phyloP scores from a whole-genome alignment of 2,329 filamentous ascomycete species.

The Exserohilum turcica region DNA sequence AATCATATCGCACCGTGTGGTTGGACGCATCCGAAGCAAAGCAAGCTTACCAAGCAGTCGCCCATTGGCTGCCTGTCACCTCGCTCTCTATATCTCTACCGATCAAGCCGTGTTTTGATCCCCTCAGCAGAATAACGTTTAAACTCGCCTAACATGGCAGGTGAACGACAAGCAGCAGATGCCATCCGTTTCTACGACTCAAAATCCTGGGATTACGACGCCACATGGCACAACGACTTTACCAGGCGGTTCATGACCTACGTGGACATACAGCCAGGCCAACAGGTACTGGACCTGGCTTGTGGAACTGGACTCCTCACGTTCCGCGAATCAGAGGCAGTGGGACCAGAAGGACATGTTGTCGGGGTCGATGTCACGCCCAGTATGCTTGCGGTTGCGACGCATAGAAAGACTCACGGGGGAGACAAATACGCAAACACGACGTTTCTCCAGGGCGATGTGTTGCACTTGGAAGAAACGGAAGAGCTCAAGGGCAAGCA shows the following conservation, averaged over 20 bases:
- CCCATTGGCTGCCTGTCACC: constrained; percentile 3
- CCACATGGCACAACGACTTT: constrained; percentile 51
- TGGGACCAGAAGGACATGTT: constrained; percentile 47
- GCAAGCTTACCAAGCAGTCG: not conserved
- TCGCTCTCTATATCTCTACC: not conserved
- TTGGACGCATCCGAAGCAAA: constrained; percentile 10
- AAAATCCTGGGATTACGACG: constrained; percentile 46
- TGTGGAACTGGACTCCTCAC: constrained; percentile 54
- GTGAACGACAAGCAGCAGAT: constrained; percentile 32
- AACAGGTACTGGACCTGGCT: constrained; percentile 53
- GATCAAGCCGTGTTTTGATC: not conserved
- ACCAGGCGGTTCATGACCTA: constrained; percentile 46
- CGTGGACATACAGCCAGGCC: constrained; percentile 41
- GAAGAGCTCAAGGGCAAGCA: constrained; percentile 28
- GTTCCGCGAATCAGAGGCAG: constrained; percentile 46
- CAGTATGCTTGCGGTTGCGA: constrained; percentile 50
- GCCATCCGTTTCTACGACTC: constrained; percentile 45
- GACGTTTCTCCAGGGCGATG: constrained; percentile 44
- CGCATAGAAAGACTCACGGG: constrained; percentile 33
- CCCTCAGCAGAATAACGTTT: not conserved
- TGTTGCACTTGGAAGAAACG: constrained; percentile 42
- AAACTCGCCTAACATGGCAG: constrained; percentile 14
- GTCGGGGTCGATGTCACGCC: constrained; percentile 50
- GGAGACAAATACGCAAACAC: constrained; percentile 40
- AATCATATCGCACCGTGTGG: not conserved